phyloP scores from a whole-genome alignment of 768 basidiomycete genomes.

The Termitomyces eurrhizus region DNA sequence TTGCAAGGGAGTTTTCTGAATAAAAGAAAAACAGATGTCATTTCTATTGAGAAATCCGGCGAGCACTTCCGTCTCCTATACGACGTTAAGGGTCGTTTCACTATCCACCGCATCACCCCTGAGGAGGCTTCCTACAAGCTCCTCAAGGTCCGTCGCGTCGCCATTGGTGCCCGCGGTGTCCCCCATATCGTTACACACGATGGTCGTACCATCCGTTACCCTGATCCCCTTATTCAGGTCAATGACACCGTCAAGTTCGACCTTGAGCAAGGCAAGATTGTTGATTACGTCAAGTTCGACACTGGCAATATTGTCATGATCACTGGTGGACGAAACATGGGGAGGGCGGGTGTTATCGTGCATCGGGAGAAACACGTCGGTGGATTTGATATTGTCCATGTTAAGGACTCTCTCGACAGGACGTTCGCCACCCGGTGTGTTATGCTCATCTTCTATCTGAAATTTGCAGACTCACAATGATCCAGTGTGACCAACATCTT shows the following conservation, averaged over 20 bases:
- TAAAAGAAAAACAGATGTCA: constrained; percentile 61
- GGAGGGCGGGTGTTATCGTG: constrained; percentile 92
- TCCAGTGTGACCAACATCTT: constrained; percentile 93
- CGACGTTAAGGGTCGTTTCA: constrained; percentile 99
- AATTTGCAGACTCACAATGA: constrained; percentile 2
- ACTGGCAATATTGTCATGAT: constrained; percentile 96
- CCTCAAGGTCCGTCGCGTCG: constrained; percentile 88
- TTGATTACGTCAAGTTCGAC: constrained; percentile 92
- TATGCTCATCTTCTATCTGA: neutral
- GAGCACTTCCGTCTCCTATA: constrained; percentile 99
- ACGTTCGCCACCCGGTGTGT: constrained; percentile 96
- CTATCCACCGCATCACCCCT: constrained; percentile 97
- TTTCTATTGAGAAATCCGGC: constrained; percentile 96
- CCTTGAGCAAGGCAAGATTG: constrained; percentile 91
- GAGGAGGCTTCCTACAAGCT: constrained; percentile 98
- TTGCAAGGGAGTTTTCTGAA: neutral
- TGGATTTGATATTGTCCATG: constrained; percentile 98
- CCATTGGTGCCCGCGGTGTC: constrained; percentile 89
- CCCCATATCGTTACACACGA: constrained; percentile 99
- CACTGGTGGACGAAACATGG: constrained; percentile 99
- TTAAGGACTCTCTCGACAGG: constrained; percentile 92
- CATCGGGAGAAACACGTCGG: constrained; percentile 97
- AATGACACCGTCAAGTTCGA: constrained; percentile 99
- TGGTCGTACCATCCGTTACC: constrained; percentile 99
- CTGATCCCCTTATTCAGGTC: constrained; percentile 90